Base-by-base conservation (phyloP, 257 asterid genomes). In the Buddleja alternifolia region DNA sequence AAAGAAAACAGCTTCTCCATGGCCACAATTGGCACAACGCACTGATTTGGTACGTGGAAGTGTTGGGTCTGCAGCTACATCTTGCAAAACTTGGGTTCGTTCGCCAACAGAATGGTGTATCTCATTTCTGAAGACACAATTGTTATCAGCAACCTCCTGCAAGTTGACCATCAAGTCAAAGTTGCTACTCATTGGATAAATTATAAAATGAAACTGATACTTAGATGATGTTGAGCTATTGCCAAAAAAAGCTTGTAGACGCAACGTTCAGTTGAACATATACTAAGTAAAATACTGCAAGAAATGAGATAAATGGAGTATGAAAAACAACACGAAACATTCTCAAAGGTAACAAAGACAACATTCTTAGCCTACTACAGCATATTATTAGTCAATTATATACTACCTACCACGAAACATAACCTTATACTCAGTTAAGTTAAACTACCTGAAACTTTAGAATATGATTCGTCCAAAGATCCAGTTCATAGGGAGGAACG, bases 1-100 rank as follows among this genome's bases (percentile, higher is more conserved):
- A 72, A 90, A 94, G 85, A 94, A 94, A 68, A 94, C 98, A 70
- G 98, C 99, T 84, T 94, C 99, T 67, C 97, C 96, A 69, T 94
- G 99, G 29, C 95, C 93, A 74, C 99, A 94, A 60, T 10, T 77
- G 41, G 97, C 24, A 66, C 99, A 94, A 8, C 86, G 96, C 41
- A 84, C 95, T 6, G 91, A 75, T 75, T 91, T 94, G 12, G 99
- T 94, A 56, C 97, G 93, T 6, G 99, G 99, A 63, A 94, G 97
- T n/a, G 99, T 91, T 19, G 99, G 99, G 80, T 94, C 99, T 19
- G 96, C 95, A 66, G 99, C 93, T 63, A 87, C 97, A 72, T 94
- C 99, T 75, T 91, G 95, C 89, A 91, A 69, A 62, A 89, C 92
- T 74, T 94, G 96, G 51, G 97, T 89, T 70, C 89, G 90, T 71